A percentile compares a stretch with the other conserved stretches of the same genome.
These are phyloP conservation scores for Akebia trifoliata DNA, from an alignment of 164 flowering plant species.

Conservation along the genomic window DNA sequence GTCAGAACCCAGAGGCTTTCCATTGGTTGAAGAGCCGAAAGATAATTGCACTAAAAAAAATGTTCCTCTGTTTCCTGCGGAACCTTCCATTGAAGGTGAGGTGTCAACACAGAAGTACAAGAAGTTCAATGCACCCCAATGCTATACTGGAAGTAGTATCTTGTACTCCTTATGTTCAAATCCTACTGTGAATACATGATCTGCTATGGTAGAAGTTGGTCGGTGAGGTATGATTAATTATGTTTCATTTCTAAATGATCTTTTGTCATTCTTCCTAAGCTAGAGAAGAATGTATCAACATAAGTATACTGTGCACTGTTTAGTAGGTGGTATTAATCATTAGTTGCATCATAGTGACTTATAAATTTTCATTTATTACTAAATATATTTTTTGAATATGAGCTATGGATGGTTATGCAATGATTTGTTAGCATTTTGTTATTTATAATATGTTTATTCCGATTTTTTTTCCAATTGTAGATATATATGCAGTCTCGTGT, in stretches of 20 bases:
- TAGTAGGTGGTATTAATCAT: neutral
- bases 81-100: constrained; percentile 27
- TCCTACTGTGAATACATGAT: constrained; percentile 19
- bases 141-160: constrained; percentile 52
- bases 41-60: constrained; percentile 20
- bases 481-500: no score
- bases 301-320: neutral
- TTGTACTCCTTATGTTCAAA: constrained; percentile 40
- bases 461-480: neutral
- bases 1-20: constrained; percentile 20
- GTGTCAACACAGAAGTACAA: constrained; percentile 47
- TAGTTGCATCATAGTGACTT: neutral
- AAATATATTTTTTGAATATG: neutral
- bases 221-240: constrained; percentile 34
- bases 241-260: neutral
- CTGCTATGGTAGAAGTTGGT: constrained; percentile 28
- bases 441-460: neutral
- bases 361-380: neutral
- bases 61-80: constrained; percentile 29
- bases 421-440: neutral
- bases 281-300: neutral
- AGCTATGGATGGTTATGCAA: neutral
- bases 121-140: constrained; percentile 43
- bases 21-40: constrained; percentile 26
- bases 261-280: neutral